phyloP scores from a whole-genome alignment of 345 rosid genomes.

The Citrus australasica region DNA sequence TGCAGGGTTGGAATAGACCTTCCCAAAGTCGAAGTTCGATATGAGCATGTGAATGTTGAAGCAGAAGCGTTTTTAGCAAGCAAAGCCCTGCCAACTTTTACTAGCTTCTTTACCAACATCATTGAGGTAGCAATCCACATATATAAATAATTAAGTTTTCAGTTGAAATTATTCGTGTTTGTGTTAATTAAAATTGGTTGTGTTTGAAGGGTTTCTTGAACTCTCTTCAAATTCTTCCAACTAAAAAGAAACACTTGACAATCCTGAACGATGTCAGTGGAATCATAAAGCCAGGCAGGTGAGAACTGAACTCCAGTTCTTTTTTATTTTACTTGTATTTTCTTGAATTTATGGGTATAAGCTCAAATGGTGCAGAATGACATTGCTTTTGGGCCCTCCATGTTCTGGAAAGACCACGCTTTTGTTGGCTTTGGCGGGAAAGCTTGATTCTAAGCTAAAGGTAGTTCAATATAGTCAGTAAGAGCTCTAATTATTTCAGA shows the following conservation, averaged over 20 bases:
- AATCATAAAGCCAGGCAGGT: constrained; percentile 73
- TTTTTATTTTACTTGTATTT: neutral
- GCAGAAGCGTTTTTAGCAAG: constrained; percentile 28
- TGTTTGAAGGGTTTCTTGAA: constrained; percentile 21
- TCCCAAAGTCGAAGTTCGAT: constrained; percentile 26
- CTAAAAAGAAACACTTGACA: constrained; percentile 45
- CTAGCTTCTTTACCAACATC: constrained; percentile 20
- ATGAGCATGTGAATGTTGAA: constrained; percentile 32
- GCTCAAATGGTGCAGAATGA: neutral
- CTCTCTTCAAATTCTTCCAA: constrained; percentile 29
- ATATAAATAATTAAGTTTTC: neutral
- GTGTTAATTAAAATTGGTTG: neutral
- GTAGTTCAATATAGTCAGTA: constrained; percentile 18
- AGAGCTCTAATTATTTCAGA: neutral
- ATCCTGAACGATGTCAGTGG: constrained; percentile 75
- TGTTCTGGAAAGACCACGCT: neutral
- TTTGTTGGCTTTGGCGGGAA: constrained; percentile 71
- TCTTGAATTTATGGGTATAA: neutral
- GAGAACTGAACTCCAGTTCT: neutral
- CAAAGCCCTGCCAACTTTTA: constrained; percentile 36
- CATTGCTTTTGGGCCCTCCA: neutral
- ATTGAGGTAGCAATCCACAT: constrained; percentile 26
- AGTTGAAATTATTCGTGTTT: neutral
- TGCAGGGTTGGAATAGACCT: constrained; percentile 34
- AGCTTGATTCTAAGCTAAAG: constrained; percentile 60